Evolutionary conservation across 1,284 basidiomycete genomes (phyloP).

Genomic region (Singerocomus inundabilis): DNA sequence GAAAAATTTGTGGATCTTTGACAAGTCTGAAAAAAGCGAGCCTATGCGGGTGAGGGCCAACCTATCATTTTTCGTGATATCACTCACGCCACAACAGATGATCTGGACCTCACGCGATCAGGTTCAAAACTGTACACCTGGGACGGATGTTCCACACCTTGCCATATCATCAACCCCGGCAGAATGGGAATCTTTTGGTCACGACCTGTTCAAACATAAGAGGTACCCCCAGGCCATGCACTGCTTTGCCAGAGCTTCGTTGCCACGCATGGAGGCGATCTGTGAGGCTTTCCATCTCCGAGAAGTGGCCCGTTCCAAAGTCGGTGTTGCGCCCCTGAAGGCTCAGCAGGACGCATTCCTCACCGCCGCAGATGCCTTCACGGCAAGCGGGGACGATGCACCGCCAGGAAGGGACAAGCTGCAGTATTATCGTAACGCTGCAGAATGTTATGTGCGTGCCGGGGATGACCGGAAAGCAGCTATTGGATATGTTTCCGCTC

Average conservation of each 20-base stretch:
- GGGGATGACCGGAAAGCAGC: slow-evolving; percentile 46
- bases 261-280: slow-evolving; percentile 44
- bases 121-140: slow-evolving; percentile 44
- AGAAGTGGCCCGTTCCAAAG: slow-evolving; percentile 38
- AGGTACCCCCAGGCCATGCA: slow-evolving; percentile 60
- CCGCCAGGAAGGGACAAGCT: slow-evolving; percentile 25
- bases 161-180: slow-evolving; percentile 46
- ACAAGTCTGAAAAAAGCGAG: slow-evolving; percentile 53
- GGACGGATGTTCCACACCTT: slow-evolving; percentile 45
- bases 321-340: slow-evolving; percentile 18
- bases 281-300: slow-evolving; percentile 46
- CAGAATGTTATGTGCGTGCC: slow-evolving; percentile 49
- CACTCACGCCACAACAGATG: slow-evolving; percentile 34
- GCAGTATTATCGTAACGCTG: slow-evolving; percentile 50
- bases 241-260: slow-evolving; percentile 56
- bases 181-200: slow-evolving; percentile 57
- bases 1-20: slow-evolving; percentile 66
- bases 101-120: slow-evolving; percentile 48
- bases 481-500: slow-evolving; percentile 41
- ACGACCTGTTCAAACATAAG: slow-evolving; percentile 51
- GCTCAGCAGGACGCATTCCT: slow-evolving; percentile 40
- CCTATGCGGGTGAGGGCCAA: slow-evolving; percentile 52
- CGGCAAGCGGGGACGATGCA: slow-evolving; percentile 38
- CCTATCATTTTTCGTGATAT: not conserved
- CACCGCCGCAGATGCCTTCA: slow-evolving; percentile 50